Base-by-base conservation (phyloP, 1,284 basidiomycete genomes). In the Ceratobasidium sp. region DNA sequence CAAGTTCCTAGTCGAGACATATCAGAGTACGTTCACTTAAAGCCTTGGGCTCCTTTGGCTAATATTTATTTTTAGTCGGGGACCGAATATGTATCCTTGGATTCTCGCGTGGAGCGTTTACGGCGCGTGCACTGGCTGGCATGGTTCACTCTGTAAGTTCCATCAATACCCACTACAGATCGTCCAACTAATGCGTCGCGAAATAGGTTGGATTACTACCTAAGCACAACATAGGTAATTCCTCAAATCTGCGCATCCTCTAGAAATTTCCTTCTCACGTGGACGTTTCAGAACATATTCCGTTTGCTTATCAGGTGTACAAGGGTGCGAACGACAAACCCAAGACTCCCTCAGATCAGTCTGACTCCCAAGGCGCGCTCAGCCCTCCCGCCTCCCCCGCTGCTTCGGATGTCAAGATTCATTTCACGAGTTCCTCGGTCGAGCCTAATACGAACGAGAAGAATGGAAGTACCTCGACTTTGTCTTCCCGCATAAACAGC, bases 291-390 rank as follows among this genome's bases (percentile, higher is more conserved):
- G 77, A 78, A 56, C 76, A 77, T 24, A 53, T 78, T 1, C 65
- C 66, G 14, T 78, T 78, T 29, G 77, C 77, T 6, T 78, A 76
- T 36, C 50, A 74, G 44, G 50, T 63, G 8, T 78, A 77, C 65
- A 71, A 53, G 24, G 31, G 29, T 3, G 73, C 51, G 17, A 36
- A 66, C 4, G 63, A 75, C 31, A 41, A 41, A 41, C 2, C 45
- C 4, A 62, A 41, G 14, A 19, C 29, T n/a, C n/a, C n/a, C n/a
- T n/a, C n/a, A n/a, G n/a, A n/a, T n/a, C n/a, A n/a, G n/a, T n/a
- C n/a, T n/a, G n/a, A n/a, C n/a, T n/a, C n/a, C n/a, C n/a, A n/a
- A n/a, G n/a, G n/a, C n/a, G n/a, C n/a, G n/a, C n/a, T n/a, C n/a
- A n/a, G n/a, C n/a, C n/a, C n/a, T n/a, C n/a, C n/a, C n/a, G n/a